These are phyloP conservation scores for Iris pallida DNA, from an alignment of 116 monocot genomes.

Conservation along the genomic window DNA sequence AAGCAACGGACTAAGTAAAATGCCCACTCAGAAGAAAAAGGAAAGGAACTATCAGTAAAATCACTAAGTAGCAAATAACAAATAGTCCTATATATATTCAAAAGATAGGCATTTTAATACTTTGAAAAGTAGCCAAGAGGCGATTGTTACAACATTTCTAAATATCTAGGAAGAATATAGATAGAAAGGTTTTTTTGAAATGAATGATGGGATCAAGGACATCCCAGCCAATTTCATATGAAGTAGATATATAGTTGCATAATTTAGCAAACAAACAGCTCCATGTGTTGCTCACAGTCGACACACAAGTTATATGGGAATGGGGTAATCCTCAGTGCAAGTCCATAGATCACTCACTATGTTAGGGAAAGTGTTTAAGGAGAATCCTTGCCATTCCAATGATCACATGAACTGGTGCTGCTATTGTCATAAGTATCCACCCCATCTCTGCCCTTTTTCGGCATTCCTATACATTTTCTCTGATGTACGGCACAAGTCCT, in stretches of 20 bases:
- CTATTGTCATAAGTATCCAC: conserved; percentile 47
- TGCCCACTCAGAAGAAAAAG: too few relatives aligned
- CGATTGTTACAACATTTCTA: background rate
- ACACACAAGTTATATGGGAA: background rate
- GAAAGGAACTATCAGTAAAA: too few relatives aligned
- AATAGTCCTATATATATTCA: background rate
- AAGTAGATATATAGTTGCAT: too few relatives aligned
- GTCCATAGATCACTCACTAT: conserved; percentile 21
- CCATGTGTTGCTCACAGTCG: background rate
- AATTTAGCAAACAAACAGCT: too few relatives aligned
- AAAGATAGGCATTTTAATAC: background rate
- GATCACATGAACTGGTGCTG: conserved; percentile 63
- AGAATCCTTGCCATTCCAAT: conserved; percentile 72
- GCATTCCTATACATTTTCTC: conserved; percentile 41
- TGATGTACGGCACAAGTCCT: conserved; percentile 62
- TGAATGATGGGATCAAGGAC: background rate
- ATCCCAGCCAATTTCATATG: too few relatives aligned
- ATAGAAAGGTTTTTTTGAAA: background rate
- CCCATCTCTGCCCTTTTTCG: conserved; percentile 40
- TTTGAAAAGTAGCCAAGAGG: background rate
- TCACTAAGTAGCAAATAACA: background rate
- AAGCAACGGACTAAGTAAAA: too few relatives aligned
- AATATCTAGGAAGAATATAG: background rate
- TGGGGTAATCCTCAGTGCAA: background rate
- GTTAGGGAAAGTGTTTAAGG: conserved; percentile 38